phyloP scores from a whole-genome alignment of 1,139 yeast genomes.

The Yamadazyma buinensis region DNA sequence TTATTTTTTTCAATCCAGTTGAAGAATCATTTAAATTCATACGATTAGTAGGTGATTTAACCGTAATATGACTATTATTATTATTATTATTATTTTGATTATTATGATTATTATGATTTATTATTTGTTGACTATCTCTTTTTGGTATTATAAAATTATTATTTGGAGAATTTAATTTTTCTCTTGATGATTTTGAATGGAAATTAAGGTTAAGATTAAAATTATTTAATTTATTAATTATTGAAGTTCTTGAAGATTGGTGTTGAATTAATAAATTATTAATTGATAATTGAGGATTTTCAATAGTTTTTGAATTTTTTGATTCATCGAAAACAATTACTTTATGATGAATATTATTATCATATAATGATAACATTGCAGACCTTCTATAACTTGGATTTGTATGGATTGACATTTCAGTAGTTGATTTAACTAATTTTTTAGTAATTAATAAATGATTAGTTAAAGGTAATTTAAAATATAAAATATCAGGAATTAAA shows the following conservation, averaged over 20 bases:
- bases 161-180: not conserved
- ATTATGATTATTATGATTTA: constrained; percentile 1
- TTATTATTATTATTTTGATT: constrained; percentile 1
- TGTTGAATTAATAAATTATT: constrained; percentile 39
- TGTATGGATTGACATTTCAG: constrained; percentile 40
- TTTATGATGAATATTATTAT: constrained; percentile 20
- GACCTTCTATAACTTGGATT: constrained; percentile 54
- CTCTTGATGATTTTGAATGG: constrained; percentile 1
- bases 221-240: constrained; percentile 30
- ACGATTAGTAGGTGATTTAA: too few relatives aligned
- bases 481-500: constrained; percentile 17
- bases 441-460: constrained; percentile 19
- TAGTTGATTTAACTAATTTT: constrained; percentile 28
- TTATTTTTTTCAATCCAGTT: constrained; percentile 33
- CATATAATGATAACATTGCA: constrained; percentile 53
- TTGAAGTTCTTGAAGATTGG: constrained; percentile 36
- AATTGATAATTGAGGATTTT: constrained; percentile 40
- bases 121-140: not conserved
- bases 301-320: constrained; percentile 15
- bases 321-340: constrained; percentile 2
- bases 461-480: constrained; percentile 26
- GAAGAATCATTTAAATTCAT: constrained; percentile 43
- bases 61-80: constrained; percentile 13
- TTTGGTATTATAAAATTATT: not conserved
- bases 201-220: constrained; percentile 10